Base-by-base conservation (phyloP, 352 stramenopile species). In the Phytophthora boehmeriae region DNA sequence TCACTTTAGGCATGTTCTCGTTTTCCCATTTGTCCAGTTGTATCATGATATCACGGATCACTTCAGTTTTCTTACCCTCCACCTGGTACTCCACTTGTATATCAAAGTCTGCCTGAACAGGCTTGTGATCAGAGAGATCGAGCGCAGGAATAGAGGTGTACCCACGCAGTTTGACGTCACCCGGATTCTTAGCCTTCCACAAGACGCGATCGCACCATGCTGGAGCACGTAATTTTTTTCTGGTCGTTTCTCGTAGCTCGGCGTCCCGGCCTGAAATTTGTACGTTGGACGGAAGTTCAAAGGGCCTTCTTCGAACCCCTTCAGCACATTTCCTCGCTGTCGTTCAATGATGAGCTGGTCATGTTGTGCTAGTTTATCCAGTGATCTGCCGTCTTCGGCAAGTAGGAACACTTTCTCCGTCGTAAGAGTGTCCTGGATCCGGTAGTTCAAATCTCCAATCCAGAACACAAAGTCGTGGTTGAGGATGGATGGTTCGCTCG, bases 381-480 rank as follows among this genome's bases (percentile, higher is more conserved):
- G 42, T 8, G 75, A 74, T 8, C 50, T 56, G 0, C 60, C 78
- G 10, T 59, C 78, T 59, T 90, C 82, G 0, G 73, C 66, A 8
- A 76, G 74, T 46, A 77, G 57, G 39, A 95, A 95, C 8, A 87
- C 78, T n/a, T 92, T 80, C 23, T 96, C 87, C 2, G 78, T 83
- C 14, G 82, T 75, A 1, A 96, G 45, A 0, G 89, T 81, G 44
- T 95, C 87, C 2, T 79, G 77, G 38, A 98, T 96, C 8, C 92
- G 82, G 56, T 98, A 98, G 62, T 98, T 98, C 1, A 98, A 62
- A 67, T 98, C 92, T 5, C 92, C 92, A 23, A 96, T 68, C 96
- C 97, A 99, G 68, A 99, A 99, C 0, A 99, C 94, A 53, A 99
- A 85, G 73, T 99, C 98, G 70, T 99, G 98, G 63, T 99, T 98